Conservation (phyloP, 2,329 filamentous ascomycete species). For the Purpureocillium takamizusanense region DNA sequence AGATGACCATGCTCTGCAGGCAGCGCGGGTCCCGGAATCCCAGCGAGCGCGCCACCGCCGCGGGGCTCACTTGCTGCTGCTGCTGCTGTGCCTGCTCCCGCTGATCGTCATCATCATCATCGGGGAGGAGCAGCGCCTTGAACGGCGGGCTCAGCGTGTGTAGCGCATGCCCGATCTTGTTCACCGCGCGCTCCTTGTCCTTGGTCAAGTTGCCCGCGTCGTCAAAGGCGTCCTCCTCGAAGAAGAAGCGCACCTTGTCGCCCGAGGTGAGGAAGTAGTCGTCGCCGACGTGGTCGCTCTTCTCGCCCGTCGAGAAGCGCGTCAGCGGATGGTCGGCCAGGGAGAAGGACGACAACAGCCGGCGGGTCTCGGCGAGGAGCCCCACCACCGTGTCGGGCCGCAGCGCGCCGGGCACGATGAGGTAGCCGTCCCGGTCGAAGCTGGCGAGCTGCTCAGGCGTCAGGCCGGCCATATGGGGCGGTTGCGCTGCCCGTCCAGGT, state of each 20-base stretch:
- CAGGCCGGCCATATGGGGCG: conserved; percentile 45
- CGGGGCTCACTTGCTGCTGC: conserved; percentile 30
- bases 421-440: conserved; percentile 81
- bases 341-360: conserved; percentile 65
- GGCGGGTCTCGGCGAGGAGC: conserved; percentile 66
- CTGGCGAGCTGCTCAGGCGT: conserved; percentile 59
- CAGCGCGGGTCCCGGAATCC: conserved; percentile 68
- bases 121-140: conserved; percentile 44
- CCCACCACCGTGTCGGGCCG: conserved; percentile 52
- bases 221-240: conserved; percentile 88
- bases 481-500: too few species aligned
- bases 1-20: conserved; percentile 95
- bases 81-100: conserved; percentile 9
- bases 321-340: conserved; percentile 87
- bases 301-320: conserved; percentile 79
- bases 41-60: conserved; percentile 58
- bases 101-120: conserved; percentile 12
- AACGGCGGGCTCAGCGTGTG: conserved; percentile 63
- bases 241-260: conserved; percentile 93
- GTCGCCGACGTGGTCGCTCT: conserved; percentile 74
- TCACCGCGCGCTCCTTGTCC: conserved; percentile 78
- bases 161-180: conserved; percentile 77
- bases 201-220: conserved; percentile 55
- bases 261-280: conserved; percentile 86
- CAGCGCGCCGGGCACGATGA: conserved; percentile 75